Conservation (phyloP, 495 filamentous ascomycete genomes). For the Xylaria flabelliformis region DNA sequence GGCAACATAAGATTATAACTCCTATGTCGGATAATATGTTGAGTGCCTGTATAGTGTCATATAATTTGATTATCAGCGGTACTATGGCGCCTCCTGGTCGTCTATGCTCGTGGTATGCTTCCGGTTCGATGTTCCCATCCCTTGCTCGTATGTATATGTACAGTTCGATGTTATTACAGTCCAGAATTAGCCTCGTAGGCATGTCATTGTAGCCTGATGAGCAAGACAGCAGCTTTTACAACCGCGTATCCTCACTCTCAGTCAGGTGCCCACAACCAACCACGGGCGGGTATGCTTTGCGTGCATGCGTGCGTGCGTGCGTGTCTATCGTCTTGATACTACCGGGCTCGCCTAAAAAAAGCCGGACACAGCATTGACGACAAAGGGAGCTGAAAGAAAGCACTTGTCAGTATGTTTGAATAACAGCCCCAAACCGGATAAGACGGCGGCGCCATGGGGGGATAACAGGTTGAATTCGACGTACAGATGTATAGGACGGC, state of each 20-base stretch:
- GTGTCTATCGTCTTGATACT: background rate
- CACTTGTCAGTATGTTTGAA: slow-evolving; percentile 13
- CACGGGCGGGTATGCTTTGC: background rate
- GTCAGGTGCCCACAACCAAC: background rate
- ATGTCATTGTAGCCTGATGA: background rate
- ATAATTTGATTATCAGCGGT: background rate
- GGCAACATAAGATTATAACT: background rate
- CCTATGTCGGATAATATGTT: background rate
- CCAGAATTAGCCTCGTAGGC: background rate
- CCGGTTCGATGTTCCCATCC: slow-evolving; percentile 10
- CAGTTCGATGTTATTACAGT: slow-evolving; percentile 22
- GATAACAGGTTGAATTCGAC: slow-evolving; percentile 34
- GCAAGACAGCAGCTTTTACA: background rate
- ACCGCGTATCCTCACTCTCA: background rate
- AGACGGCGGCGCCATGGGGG: slow-evolving; percentile 2
- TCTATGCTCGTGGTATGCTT: slow-evolving; percentile 9
- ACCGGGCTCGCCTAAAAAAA: slow-evolving; percentile 62
- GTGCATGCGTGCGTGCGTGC: background rate
- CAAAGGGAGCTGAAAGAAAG: slow-evolving; percentile 71
- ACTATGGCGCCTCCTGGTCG: background rate
- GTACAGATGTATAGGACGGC: slow-evolving; percentile 84
- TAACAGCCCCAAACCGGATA: background rate
- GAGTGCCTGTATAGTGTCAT: slow-evolving; percentile 3
- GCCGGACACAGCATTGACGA: slow-evolving; percentile 76
- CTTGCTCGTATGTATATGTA: slow-evolving; percentile 13